Evolutionary conservation across 176 grass and related monocot genomes (phyloP).

Genomic region (Dendrocalamus sinicus): DNA sequence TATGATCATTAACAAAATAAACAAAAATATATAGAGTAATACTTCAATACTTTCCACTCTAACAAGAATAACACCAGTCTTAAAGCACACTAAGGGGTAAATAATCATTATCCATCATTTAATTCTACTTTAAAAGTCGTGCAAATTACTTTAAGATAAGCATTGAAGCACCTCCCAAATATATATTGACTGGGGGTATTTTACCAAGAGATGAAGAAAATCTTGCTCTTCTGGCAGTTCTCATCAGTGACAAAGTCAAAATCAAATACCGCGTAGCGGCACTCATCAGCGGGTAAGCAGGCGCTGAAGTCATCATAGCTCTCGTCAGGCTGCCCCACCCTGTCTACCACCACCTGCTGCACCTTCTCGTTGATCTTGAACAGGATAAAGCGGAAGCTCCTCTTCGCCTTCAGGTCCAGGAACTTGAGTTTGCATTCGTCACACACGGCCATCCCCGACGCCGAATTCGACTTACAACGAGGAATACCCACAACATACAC

Average conservation of each 20-base stretch:
- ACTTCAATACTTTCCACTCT: too few species aligned
- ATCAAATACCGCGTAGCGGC: conserved; percentile 96
- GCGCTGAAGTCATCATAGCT: conserved; percentile 82
- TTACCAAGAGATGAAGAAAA: conserved; percentile 96
- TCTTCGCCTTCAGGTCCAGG: conserved; percentile 83
- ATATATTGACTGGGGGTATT: not conserved
- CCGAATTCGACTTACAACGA: conserved; percentile 83
- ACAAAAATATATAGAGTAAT: not conserved
- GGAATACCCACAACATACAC: conserved; percentile 15
- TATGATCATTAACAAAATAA: not conserved
- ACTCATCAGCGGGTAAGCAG: conserved; percentile 80
- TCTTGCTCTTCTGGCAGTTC: conserved; percentile 98
- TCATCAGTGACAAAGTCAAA: conserved; percentile 92
- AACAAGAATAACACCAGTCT: too few species aligned
- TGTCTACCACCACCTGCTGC: conserved; percentile 91
- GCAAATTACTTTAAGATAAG: too few species aligned
- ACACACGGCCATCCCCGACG: conserved; percentile 93
- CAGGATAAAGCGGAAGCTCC: conserved; percentile 97
- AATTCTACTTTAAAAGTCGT: too few species aligned
- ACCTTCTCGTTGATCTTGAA: conserved; percentile 99
- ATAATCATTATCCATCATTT: too few species aligned
- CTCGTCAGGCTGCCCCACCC: conserved; percentile 57
- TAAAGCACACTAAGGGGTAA: too few species aligned
- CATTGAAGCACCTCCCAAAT: too few species aligned
- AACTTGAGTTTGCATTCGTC: conserved; percentile 99